phyloP scores from a whole-genome alignment of 2,329 filamentous ascomycete species.

The Botrytis aclada region DNA sequence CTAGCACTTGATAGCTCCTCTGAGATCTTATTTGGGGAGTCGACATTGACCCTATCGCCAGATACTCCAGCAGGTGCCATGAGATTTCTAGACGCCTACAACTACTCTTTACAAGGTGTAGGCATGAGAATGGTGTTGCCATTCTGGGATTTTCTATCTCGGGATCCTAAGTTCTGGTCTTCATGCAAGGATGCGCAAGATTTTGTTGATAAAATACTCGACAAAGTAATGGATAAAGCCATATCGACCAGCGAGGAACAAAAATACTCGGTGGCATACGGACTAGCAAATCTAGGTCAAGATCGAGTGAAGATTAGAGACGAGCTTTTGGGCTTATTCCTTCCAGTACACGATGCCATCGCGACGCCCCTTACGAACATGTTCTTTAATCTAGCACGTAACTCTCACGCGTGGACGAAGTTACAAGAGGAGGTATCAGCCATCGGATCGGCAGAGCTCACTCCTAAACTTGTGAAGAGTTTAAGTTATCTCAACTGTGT shows the following conservation, averaged over 20 bases:
- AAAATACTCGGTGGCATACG: not conserved
- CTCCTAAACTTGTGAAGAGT: not conserved
- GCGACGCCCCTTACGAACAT: not conserved
- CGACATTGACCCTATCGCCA: constrained; percentile 23
- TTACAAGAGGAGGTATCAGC: not conserved
- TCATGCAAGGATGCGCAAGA: constrained; percentile 11
- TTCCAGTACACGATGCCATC: not conserved
- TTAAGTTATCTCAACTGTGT: constrained; percentile 36
- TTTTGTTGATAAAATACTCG: not conserved
- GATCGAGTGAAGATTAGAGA: constrained; percentile 3
- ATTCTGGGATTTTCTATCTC: constrained; percentile 7
- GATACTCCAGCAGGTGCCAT: not conserved
- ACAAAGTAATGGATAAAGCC: not conserved
- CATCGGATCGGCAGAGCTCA: not conserved
- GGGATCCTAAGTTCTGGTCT: not conserved
- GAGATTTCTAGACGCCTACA: not conserved
- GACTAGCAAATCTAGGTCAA: not conserved
- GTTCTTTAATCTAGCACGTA: constrained; percentile 1
- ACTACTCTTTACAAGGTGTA: not conserved
- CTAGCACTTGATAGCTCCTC: constrained; percentile 56
- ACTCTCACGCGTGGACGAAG: not conserved
- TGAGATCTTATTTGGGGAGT: constrained; percentile 62
- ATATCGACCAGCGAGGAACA: not conserved
- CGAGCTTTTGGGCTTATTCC: not conserved
- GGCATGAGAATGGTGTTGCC: constrained; percentile 6